Percentiles rank a stretch among this genome's conserved stretches.
Conservation (phyloP, 176 grass and related monocot genomes). For the Aechmea fasciata region DNA sequence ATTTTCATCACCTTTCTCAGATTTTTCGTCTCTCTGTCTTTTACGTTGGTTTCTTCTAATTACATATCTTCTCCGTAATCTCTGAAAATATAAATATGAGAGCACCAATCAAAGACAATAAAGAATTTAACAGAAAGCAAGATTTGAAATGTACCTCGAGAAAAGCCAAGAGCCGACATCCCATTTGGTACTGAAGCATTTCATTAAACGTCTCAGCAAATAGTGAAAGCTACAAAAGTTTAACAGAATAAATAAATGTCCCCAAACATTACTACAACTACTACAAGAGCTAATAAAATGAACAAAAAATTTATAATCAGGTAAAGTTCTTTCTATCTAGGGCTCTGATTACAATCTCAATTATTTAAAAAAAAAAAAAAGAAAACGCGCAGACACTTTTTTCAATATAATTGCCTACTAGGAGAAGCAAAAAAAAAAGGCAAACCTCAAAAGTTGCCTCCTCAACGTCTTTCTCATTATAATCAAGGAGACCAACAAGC, state of each 20-base stretch:
- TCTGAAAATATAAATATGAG: slow-evolving; percentile 35
- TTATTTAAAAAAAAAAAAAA: neutral
- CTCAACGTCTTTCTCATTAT: slow-evolving; percentile 81
- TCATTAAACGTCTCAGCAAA: slow-evolving; percentile 91
- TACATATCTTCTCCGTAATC: slow-evolving; percentile 44
- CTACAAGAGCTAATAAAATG: neutral
- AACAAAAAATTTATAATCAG: neutral
- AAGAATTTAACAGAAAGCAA: neutral
- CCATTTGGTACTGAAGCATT: slow-evolving; percentile 99
- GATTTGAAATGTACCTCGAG: slow-evolving; percentile 58
- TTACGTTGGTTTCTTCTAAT: slow-evolving; percentile 65
- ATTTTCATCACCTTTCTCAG: slow-evolving; percentile 50
- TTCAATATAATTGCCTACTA: slow-evolving; percentile 5
- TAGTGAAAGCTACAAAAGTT: slow-evolving; percentile 55
- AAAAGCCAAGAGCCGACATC: slow-evolving; percentile 74
- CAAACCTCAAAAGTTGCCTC: slow-evolving; percentile 94
- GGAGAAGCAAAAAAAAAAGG: slow-evolving; percentile 8
- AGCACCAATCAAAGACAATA: neutral
- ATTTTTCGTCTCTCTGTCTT: slow-evolving; percentile 81
- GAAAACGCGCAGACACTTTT: neutral
- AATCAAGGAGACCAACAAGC: slow-evolving; percentile 85
- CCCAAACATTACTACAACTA: neutral
- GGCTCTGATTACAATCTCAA: too few relatives aligned
- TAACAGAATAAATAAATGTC: slow-evolving; percentile 2
- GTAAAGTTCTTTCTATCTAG: too few relatives aligned